These are phyloP conservation scores for Rosa chinensis DNA, from an alignment of 306 rosid genomes.

Conservation along the genomic window DNA sequence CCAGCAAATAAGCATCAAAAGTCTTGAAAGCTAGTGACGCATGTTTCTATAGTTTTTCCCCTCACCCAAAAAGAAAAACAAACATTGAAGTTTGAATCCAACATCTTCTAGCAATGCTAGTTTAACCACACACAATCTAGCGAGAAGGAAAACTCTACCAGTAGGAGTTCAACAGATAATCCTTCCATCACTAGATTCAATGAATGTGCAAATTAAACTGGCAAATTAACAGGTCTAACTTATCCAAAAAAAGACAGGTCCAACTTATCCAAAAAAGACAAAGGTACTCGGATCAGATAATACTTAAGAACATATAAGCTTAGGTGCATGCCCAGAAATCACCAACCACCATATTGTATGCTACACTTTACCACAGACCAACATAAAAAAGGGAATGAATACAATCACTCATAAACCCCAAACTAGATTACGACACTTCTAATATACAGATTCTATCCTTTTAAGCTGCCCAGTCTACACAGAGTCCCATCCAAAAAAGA, in stretches of 20 bases:
- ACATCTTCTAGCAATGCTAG: neutral
- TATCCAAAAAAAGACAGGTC: neutral
- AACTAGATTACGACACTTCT: neutral
- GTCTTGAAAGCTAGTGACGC: constrained; percentile 1
- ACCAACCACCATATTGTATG: neutral
- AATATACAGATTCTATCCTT: neutral
- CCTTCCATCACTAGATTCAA: neutral
- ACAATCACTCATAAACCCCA: neutral
- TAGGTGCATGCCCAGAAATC: neutral
- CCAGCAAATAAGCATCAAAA: neutral
- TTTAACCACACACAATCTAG: neutral
- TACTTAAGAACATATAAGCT: neutral
- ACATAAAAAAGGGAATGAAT: neutral
- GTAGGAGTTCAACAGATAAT: neutral
- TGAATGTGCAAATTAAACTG: neutral
- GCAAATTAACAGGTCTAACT: neutral
- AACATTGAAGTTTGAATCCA: neutral
- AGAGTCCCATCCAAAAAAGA: neutral
- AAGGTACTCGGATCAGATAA: neutral
- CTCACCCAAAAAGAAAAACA: neutral
- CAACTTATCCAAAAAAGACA: neutral
- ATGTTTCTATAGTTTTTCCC: neutral
- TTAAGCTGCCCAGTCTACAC: neutral
- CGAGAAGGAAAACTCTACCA: neutral
- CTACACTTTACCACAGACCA: neutral